Conservation (phyloP, 257 asterid species). For the Nicotiana sylvestris region DNA sequence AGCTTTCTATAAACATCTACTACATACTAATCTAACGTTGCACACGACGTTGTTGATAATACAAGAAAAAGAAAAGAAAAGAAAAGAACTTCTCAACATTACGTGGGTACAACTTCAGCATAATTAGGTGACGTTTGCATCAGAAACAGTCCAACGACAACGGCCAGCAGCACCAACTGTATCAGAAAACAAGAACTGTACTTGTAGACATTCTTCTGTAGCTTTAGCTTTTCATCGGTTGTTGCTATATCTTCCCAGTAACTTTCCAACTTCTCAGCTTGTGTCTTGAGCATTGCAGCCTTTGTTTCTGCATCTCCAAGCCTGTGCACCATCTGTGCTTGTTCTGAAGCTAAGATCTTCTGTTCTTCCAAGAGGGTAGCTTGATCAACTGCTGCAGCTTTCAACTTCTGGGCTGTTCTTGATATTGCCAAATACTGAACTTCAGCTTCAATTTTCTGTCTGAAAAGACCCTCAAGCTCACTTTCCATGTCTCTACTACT, state of each 20-base stretch:
- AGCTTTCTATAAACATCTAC: neutral
- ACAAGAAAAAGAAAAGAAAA: neutral
- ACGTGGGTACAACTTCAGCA: slow-evolving; percentile 66
- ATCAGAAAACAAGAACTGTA: slow-evolving; percentile 41
- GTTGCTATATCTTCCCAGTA: slow-evolving; percentile 35
- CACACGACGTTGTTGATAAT: neutral
- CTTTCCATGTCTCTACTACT: slow-evolving; percentile 18
- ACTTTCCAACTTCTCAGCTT: slow-evolving; percentile 40
- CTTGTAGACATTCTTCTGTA: slow-evolving; percentile 45
- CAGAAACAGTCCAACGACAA: slow-evolving; percentile 28
- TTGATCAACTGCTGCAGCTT: slow-evolving; percentile 43
- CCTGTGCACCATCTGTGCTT: slow-evolving; percentile 36
- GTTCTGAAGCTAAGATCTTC: slow-evolving; percentile 41
- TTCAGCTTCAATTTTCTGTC: slow-evolving; percentile 72
- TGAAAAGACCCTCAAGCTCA: slow-evolving; percentile 57
- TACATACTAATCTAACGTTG: neutral
- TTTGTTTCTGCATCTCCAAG: slow-evolving; percentile 43
- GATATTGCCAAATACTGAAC: slow-evolving; percentile 53
- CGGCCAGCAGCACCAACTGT: slow-evolving; percentile 47
- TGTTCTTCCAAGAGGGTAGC: slow-evolving; percentile 43
- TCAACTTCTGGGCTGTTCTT: slow-evolving; percentile 38
- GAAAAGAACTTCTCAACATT: slow-evolving; percentile 19
- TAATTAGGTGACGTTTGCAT: slow-evolving; percentile 32
- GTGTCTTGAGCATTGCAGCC: slow-evolving; percentile 45
- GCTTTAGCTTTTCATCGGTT: slow-evolving; percentile 38